Conservation (phyloP, 768 basidiomycete species). For the Tulasnella sp. region DNA sequence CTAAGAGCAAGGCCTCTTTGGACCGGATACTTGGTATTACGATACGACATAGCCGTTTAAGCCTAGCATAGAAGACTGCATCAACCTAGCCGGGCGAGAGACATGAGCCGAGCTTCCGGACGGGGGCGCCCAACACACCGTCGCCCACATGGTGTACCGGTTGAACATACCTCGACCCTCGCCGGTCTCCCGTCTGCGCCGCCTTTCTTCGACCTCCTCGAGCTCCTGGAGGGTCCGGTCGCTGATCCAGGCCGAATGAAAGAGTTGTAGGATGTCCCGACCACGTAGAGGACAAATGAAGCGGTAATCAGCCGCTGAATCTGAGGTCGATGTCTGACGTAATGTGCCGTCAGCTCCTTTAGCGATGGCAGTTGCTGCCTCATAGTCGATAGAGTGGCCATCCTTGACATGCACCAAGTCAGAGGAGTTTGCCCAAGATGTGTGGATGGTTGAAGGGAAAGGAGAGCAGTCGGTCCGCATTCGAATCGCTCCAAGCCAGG, state of each 20-base stretch:
- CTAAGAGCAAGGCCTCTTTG: conserved; percentile 80
- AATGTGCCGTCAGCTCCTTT: conserved; percentile 35
- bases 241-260: conserved; percentile 42
- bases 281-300: conserved; percentile 66
- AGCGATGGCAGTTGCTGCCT: conserved; percentile 1
- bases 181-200: conserved; percentile 43
- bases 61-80: conserved; percentile 79
- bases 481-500: background rate
- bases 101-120: conserved; percentile 8
- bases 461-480: background rate
- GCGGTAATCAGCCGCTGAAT: conserved; percentile 68
- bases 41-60: conserved; percentile 72
- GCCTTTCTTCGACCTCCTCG: conserved; percentile 34
- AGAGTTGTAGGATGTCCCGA: conserved; percentile 58
- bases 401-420: background rate
- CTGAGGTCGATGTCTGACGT: conserved; percentile 60
- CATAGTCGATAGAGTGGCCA: conserved; percentile 2
- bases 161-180: conserved; percentile 61
- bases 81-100: conserved; percentile 57
- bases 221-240: conserved; percentile 39
- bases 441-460: background rate
- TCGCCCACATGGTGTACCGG: conserved; percentile 12
- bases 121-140: background rate
- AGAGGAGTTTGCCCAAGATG: background rate
- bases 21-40: conserved; percentile 82